These are phyloP conservation scores for Epichloe elymi DNA, from an alignment of 2,329 filamentous ascomycete species.

Conservation along the genomic window DNA sequence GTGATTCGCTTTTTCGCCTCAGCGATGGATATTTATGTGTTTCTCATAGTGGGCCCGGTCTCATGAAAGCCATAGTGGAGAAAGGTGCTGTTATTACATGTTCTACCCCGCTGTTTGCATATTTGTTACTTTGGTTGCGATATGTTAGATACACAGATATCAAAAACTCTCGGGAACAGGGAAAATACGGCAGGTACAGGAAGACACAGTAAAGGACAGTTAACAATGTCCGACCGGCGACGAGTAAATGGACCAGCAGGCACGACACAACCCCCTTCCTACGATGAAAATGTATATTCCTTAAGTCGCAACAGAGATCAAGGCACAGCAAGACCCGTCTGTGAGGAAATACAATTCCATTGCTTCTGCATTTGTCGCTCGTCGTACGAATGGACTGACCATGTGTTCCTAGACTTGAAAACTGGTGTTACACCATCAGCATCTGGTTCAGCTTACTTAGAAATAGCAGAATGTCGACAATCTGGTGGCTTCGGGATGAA, in stretches of 20 bases:
- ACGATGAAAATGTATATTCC: slow-evolving; percentile 38
- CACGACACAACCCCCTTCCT: slow-evolving; percentile 67
- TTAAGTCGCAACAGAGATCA: slow-evolving; percentile 39
- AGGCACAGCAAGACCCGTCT: slow-evolving; percentile 55
- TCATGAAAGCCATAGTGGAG: not conserved
- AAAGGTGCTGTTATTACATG: not conserved
- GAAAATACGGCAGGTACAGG: not conserved
- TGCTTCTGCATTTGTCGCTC: not conserved
- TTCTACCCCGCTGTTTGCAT: slow-evolving; percentile 3
- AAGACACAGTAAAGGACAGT: not conserved
- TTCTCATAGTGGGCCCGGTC: not conserved
- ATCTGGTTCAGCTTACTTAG: slow-evolving; percentile 82
- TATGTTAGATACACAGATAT: too few species aligned
- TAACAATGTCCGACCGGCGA: slow-evolving; percentile 65
- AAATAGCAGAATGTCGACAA: slow-evolving; percentile 39
- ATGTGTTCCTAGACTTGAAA: slow-evolving; percentile 54
- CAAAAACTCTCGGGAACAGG: not conserved
- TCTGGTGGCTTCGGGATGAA: slow-evolving; percentile 59
- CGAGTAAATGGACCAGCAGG: slow-evolving; percentile 80
- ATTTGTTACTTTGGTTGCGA: not conserved
- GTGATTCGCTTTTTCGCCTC: not conserved
- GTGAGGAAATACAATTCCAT: slow-evolving; percentile 9
- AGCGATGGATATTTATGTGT: not conserved
- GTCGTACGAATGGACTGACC: not conserved
- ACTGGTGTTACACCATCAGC: slow-evolving; percentile 88